Evolutionary conservation across 1,139 yeast genomes (phyloP).

Genomic region (Saccharomyces pastorianus): DNA sequence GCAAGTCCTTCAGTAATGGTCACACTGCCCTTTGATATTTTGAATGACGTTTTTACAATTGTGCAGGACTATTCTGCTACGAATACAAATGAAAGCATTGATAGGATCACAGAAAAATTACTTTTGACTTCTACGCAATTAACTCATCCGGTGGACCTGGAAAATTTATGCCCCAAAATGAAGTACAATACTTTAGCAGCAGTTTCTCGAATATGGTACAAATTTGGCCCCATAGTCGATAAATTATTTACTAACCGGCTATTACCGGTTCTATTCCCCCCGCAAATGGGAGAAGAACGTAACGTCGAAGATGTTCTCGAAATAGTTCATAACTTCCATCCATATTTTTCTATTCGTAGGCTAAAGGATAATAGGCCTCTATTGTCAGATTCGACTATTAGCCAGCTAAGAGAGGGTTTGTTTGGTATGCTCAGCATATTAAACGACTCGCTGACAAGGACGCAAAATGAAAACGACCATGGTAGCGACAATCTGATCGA

Average conservation of each 20-base stretch:
- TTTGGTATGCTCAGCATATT: not conserved
- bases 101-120: slow-evolving; percentile 1
- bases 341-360: not conserved
- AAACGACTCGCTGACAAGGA: not conserved
- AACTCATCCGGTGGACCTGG: slow-evolving; percentile 3
- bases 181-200: slow-evolving; percentile 3
- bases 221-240: slow-evolving; percentile 5
- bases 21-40: not conserved
- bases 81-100: not conserved
- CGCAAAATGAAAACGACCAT: not conserved
- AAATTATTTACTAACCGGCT: not conserved
- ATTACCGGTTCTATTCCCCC: not conserved
- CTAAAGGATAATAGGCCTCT: not conserved
- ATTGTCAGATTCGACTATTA: not conserved
- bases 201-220: slow-evolving; percentile 12
- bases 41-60: not conserved
- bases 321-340: not conserved
- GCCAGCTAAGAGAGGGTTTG: not conserved
- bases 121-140: not conserved
- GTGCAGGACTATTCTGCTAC: not conserved
- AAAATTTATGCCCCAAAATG: not conserved
- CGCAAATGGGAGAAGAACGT: not conserved
- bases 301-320: not conserved
- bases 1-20: not conserved
- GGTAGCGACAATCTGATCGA: not conserved